Base-by-base conservation (phyloP, 176 grass and related monocot genomes). In the Themeda triandra region DNA sequence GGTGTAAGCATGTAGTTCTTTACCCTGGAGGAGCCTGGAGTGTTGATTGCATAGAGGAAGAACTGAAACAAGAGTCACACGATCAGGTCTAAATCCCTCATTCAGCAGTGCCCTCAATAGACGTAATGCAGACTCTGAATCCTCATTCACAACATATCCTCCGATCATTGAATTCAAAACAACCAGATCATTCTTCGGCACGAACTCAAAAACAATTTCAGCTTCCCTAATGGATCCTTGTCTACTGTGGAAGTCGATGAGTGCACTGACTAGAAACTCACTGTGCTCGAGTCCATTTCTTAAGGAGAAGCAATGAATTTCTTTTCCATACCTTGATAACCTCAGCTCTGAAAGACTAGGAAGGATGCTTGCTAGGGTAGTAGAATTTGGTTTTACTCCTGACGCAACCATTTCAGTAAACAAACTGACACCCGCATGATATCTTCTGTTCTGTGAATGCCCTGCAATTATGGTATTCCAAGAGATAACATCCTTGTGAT, bases 381-480 rank as follows among this genome's bases (percentile, higher is more conserved):
- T 85, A 3, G 83, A 73, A 44, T 77, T 93, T 63, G 88, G 92
- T 62, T 48, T 81, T 81, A 84, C 21, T 35, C 92, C 80, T 41
- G 54, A 70, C 71, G 78, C 76, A 36, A 88, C 58, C 92, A 91
- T 93, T 82, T 91, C 82, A 77, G 44, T 2, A 25, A 93, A 86
- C 83, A 88, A 67, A 33, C 5, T 71, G 35, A 88, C 39, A 63
- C 86, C 80, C 8, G 19, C 36, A 36, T 41, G 15, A 73, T 63
- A 62, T 29, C 76, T 82, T 73, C 83, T 32, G 6, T 93, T 93
- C 36, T 88, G 86, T 2, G 86, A 88, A 83, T 88, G 75, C 36
- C 92, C 92, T 0, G 80, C 85, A 32, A 93, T 86, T 77, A 93
- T 73, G 71, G 86, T 91, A 68, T 83, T 91, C 92, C 92, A 93